Base-by-base conservation (phyloP, 768 basidiomycete genomes). In the Coprinellus micaceus region DNA sequence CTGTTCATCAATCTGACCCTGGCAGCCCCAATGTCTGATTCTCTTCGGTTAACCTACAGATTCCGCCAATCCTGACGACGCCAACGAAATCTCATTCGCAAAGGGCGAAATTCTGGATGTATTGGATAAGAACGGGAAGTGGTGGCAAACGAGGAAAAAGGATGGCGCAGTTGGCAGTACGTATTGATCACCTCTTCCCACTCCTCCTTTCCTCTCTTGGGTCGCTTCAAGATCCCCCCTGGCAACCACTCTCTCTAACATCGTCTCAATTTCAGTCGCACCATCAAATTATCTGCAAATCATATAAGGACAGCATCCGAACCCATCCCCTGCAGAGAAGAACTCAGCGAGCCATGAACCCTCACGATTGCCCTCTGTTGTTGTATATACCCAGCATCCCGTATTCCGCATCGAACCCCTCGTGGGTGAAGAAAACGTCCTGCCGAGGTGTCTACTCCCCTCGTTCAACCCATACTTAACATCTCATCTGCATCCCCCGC, bases 51-150 rank as follows among this genome's bases (percentile, higher is more conserved):
- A 33, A 6, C 13, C 7, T 33, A 33, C 33, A 98, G 96, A 99
- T 75, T 83, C 82, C 48, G 96, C 94, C n/a, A 92, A 90, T 2
- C 77, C 89, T 26, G 95, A 98, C 56, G 97, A 99, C 69, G 91
- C 95, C 12, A 97, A 91, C 66, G 97, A 99, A 73, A 89, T 99
- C 39, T 91, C 91, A 47, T 98, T 99, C 71, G 66, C 74, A 51
- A 98, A 98, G 70, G 93, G 94, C 53, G 96, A 98, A 66, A 77
- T 93, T 39, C 82, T 98, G 60, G 94, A 97, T 60, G 89, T 98
- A 53, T 70, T 94, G 56, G 95, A 98, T 73, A 94, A 92, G 72
- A 84, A 91, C 64, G 91, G 91, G 49, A 91, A 93, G 67, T 93
- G 92, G 92, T 94, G 92, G 92, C 91, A 91, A 65, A 89, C 91